Base-by-base conservation (phyloP, 78 protist species). In the Mantamonas sphyraenae region DNA sequence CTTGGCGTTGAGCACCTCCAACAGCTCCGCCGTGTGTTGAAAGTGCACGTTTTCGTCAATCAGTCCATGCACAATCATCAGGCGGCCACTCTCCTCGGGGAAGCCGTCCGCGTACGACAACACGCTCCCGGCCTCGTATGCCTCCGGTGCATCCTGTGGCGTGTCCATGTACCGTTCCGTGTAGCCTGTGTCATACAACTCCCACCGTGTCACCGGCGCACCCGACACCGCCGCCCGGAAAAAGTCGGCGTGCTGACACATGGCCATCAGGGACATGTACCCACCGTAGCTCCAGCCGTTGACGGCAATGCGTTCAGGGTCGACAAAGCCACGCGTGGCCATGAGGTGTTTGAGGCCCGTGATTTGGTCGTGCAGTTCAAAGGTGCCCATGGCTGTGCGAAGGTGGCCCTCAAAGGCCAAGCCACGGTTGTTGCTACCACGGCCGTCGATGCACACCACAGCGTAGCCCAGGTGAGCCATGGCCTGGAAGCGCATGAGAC, bases 181-280 rank as follows among this genome's bases (percentile, higher is more conserved):
- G 71, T 86, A 93, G 22, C 74, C 95, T 0, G 94, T 79, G 68
- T 94, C 92, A 64, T 94, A 94, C 24, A 68, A 30, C n/a, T 76
- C 83, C 98, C 98, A 94, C 37, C 43, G 19, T 22, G 90, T 83
- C 3, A 92, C 98, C 0, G 98, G 98, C 30, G 98, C 98, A 35
- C 96, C 95, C 10, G 93, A 60, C n/a, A 88, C 33, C 19, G 73
- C 84, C 34, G 62, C 60, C 42, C 68, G 47, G 84, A 92, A 92
- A 33, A 84, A 3, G 40, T 85, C 88, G 19, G 91, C 90, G 34
- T 71, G 57, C 58, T 77, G 84, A 0, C 74, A 62, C 35, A 93
- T 62, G 37, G 72, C 81, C 88, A 88, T 69, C 8, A 90, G 77
- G 1, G 91, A 26, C 35, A 77, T 28, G 55, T 93, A 93, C 14